Conservation (phyloP, 2,329 filamentous ascomycete genomes). For the Diplodia intermedia region DNA sequence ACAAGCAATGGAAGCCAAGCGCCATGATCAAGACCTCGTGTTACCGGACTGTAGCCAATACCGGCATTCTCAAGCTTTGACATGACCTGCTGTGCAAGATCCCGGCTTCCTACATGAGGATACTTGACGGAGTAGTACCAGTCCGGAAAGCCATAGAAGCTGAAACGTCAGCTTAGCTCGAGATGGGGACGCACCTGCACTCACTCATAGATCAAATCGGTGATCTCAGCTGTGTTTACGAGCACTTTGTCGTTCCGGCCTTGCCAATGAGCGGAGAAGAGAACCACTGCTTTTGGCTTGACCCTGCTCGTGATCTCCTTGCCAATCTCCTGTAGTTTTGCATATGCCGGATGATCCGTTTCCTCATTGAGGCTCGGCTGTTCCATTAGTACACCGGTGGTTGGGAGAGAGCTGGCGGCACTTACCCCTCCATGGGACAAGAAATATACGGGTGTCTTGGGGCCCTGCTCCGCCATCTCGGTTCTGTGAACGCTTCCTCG, state of each 20-base stretch:
- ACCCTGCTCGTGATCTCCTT: constrained; percentile 73
- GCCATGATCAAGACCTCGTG: constrained; percentile 75
- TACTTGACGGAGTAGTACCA: constrained; percentile 71
- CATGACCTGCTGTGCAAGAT: constrained; percentile 65
- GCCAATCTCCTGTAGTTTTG: constrained; percentile 69
- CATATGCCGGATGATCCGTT: constrained; percentile 71
- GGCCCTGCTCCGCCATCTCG: not conserved
- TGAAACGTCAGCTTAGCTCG: not conserved
- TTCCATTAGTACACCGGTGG: not conserved
- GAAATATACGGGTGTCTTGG: constrained; percentile 26
- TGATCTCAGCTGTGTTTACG: constrained; percentile 70
- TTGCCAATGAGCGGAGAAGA: constrained; percentile 82
- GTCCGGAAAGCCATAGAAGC: constrained; percentile 71
- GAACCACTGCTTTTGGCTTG: constrained; percentile 74
- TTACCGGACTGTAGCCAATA: constrained; percentile 66
- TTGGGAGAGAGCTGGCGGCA: too few species aligned
- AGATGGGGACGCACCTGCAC: not conserved
- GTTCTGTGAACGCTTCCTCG: not conserved
- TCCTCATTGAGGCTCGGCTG: constrained; percentile 71
- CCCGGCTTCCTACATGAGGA: constrained; percentile 65
- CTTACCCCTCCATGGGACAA: constrained; percentile 30
- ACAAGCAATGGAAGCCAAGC: constrained; percentile 73
- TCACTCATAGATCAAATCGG: constrained; percentile 71
- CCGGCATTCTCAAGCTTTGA: constrained; percentile 61
- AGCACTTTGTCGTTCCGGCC: constrained; percentile 62